phyloP scores from a whole-genome alignment of 768 basidiomycete species.

The Macrolepiota dolichaula region DNA sequence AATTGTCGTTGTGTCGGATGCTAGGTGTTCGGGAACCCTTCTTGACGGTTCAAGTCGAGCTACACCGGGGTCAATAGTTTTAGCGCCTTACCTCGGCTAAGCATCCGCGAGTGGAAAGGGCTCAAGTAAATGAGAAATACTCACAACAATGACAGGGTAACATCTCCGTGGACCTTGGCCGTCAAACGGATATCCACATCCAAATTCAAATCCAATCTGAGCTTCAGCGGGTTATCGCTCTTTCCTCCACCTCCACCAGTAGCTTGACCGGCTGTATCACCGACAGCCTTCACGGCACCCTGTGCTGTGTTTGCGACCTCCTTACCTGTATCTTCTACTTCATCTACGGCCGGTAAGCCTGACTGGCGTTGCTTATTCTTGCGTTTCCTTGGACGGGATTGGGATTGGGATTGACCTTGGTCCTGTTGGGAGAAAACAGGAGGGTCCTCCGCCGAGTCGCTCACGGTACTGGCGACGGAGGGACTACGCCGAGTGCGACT shows the following conservation, averaged over 20 bases:
- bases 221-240: constrained; percentile 18
- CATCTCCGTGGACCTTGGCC: constrained; percentile 30
- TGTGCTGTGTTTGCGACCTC: neutral
- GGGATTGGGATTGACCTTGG: neutral
- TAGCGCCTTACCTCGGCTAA: constrained; percentile 12
- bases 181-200: constrained; percentile 31
- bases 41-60: neutral
- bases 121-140: constrained; percentile 8
- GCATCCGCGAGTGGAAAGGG: neutral
- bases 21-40: neutral
- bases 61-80: constrained; percentile 1
- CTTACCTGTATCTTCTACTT: constrained; percentile 14
- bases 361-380: constrained; percentile 11
- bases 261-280: neutral
- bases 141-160: constrained; percentile 29
- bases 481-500: constrained; percentile 14
- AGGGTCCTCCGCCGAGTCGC: neutral
- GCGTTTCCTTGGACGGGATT: constrained; percentile 1
- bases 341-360: constrained; percentile 18
- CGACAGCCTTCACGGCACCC: neutral
- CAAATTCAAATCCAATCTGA: constrained; percentile 30
- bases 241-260: constrained; percentile 9
- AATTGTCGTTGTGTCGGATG: neutral
- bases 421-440: too few species aligned
- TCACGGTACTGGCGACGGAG: constrained; percentile 7